Conservation (phyloP, 208 protist genomes). For the Trypanosoma congolense region DNA sequence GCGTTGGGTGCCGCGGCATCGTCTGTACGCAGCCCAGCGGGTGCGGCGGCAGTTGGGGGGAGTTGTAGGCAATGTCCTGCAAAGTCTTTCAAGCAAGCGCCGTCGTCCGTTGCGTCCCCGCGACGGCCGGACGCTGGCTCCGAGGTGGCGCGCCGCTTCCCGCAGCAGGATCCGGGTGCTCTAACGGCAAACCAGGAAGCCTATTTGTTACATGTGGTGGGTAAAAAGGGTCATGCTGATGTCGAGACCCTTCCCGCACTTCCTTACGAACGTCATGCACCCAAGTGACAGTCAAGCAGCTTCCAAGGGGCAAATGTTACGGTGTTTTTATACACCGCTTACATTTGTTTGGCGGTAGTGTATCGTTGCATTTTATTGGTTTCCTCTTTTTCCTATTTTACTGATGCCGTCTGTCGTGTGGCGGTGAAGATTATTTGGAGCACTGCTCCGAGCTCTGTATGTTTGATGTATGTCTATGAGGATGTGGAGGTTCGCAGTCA, state of each 20-base stretch:
- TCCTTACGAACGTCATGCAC: slow-evolving; percentile 38
- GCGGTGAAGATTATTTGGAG: no score
- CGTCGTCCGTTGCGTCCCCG: background rate
- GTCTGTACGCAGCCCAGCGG: background rate
- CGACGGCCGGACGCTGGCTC: background rate
- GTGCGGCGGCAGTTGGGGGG: background rate
- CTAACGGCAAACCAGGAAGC: slow-evolving; percentile 54
- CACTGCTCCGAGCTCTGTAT: no score
- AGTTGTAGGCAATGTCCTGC: background rate
- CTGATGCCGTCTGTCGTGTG: no score
- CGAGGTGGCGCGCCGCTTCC: background rate
- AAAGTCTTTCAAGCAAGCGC: background rate
- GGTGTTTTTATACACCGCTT: no score
- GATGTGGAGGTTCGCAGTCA: no score
- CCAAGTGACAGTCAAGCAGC: background rate
- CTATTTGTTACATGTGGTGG: slow-evolving; percentile 52
- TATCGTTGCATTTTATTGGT: no score
- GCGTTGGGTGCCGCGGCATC: slow-evolving; percentile 10
- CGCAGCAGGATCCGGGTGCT: slow-evolving; percentile 21
- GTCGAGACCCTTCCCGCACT: slow-evolving; percentile 46
- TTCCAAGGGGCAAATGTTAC: no score
- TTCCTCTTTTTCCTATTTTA: no score
- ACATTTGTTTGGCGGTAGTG: no score
- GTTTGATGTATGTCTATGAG: no score
- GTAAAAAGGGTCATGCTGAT: slow-evolving; percentile 36